Evolutionary conservation across 495 filamentous ascomycete genomes (phyloP), one percentile per base, ranked within the genome.

Genomic region (Annulohypoxylon stygium): DNA sequence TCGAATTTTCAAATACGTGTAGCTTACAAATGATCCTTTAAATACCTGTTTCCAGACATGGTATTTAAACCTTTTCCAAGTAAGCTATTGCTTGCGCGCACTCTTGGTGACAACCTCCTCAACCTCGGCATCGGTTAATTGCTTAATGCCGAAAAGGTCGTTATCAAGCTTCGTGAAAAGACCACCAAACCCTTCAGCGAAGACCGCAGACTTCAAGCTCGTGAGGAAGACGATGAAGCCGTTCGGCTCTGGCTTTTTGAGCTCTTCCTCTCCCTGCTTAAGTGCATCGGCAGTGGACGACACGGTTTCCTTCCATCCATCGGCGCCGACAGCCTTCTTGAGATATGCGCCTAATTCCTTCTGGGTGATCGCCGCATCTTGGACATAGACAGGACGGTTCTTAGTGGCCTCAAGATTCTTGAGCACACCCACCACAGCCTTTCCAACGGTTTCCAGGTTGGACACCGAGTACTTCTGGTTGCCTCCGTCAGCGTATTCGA

Each of bases 381-480:
- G 67, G 6, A 89, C 71, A 65, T 79, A 81, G 6, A 90, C 78
- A 8, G 51, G 36, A 0, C 80, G 78, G 69, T 89, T 89, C 70
- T 82, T 83, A 5, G 88, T 89, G 47, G 84, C 78, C 0, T 85
- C 81, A 1, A 78, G 79, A 48, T 87, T 78, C 34, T 74, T 70
- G 0, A 90, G 72, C 12, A 86, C 73, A 0, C 79, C 80, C 4
- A 78, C 81, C n/a, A 86, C 68, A 3, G 83, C 83, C 18, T 78
- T 77, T 1, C 78, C 86, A 6, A 88, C 57, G 14, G 75, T 75
- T 0, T 70, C 33, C 5, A 88, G 78, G 1, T 76, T 84, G 0
- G 86, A 86, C 12, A 74, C 37, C n/a, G 82, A 84, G 74, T 85
- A 79, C 4, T 67, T 61, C 10, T 48, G 60, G 55, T 85, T 71